A percentile compares a stretch with the other conserved stretches of the same genome.
These are phyloP conservation scores for Gardenia jasminoides DNA, from an alignment of 257 asterid species.

Conservation along the genomic window DNA sequence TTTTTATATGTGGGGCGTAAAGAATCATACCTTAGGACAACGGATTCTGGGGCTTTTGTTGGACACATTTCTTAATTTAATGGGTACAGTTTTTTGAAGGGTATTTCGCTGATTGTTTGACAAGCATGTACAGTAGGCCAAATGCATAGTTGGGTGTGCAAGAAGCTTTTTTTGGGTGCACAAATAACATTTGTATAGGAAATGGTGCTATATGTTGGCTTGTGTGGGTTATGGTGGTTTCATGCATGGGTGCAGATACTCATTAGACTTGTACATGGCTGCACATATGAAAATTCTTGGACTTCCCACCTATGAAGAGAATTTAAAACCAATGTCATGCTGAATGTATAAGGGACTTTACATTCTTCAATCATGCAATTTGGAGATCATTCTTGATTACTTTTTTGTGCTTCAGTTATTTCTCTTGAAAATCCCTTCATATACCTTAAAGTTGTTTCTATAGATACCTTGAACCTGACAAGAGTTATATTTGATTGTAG, in stretches of 20 bases:
- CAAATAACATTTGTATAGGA: too few relatives aligned
- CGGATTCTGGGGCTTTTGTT: too few relatives aligned
- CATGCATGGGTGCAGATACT: not conserved
- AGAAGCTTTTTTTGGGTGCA: too few relatives aligned
- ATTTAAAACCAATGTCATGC: not conserved
- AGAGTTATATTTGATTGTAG: constrained; percentile 32
- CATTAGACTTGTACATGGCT: not conserved
- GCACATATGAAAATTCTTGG: too few relatives aligned
- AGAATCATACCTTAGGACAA: too few relatives aligned
- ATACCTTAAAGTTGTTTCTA: not conserved
- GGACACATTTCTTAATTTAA: too few relatives aligned
- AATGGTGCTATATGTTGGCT: not conserved
- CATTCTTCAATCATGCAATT: not conserved
- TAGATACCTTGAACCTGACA: constrained; percentile 2
- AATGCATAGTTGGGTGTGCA: too few relatives aligned
- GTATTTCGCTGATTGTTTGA: too few relatives aligned
- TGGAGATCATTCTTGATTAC: not conserved
- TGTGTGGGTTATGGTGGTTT: not conserved
- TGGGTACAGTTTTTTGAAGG: too few relatives aligned
- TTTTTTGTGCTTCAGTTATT: not conserved
- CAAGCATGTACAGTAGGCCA: too few relatives aligned
- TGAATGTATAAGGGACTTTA: not conserved
- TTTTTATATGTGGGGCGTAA: too few relatives aligned
- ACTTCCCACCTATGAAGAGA: not conserved
- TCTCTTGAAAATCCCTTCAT: not conserved